Evolutionary conservation across 2,329 filamentous ascomycete genomes (phyloP), one percentile per base, ranked within the genome.

Genomic region (Colletotrichum shisoi): DNA sequence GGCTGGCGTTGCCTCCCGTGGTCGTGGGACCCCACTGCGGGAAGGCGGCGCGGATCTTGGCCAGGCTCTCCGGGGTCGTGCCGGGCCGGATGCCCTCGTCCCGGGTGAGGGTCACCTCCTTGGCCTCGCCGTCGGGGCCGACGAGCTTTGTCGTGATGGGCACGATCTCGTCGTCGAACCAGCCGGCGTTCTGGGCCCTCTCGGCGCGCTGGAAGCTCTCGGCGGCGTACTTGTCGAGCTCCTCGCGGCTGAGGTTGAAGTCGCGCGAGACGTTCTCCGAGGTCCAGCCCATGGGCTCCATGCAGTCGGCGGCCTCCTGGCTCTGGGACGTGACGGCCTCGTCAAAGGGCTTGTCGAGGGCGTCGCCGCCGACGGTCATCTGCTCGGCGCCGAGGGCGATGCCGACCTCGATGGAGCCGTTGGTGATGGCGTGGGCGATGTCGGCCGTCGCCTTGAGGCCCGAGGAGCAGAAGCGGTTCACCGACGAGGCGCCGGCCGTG

Each of bases 381-480:
- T 86, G 86, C 82, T 99, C 95, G 59, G 92, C 93, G 60, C 95
- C 95, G 52, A 96, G 80, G 17, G 94, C 94, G 69, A 99, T 83
- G 73, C 95, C 95, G 71, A 96, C 79, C 67, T 96, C 90, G 77
- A 99, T 98, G 72, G 86, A 87, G 69, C 94, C 93, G 57, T 83
- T 81, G 66, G 84, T 78, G 78, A 99, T 97, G 77, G 93, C 87
- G 81, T 95, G 90, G 57, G 95, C 94, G 72, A 99, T 96, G 76
- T 97, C 93, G 79, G 96, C 94, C 5, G 94, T 92, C 64, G 95
- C 94, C 81, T 97, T 96, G 71, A 99, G 89, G 42, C 95, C 95
- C 0, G 94, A 97, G 44, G 93, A 96, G 85, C 95, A 99, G 89
- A 99, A 98, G 69, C 95, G 91, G 85, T 98, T 98, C 66, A 96